Evolutionary conservation across 23 red algal species (phyloP).

Genomic region (Pyropia haitanensis): DNA sequence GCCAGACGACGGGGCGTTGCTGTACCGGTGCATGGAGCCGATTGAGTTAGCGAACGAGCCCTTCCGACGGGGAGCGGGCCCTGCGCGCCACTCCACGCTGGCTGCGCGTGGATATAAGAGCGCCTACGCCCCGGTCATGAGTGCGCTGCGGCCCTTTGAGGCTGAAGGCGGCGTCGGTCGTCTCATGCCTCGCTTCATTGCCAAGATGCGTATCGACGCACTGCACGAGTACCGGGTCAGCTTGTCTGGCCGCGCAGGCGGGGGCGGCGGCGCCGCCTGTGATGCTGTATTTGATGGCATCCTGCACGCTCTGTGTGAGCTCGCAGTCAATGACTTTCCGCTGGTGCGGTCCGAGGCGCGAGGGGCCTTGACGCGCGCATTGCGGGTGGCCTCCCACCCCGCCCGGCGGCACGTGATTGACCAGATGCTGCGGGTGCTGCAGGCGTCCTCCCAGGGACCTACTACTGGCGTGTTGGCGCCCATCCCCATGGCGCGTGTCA

Average conservation of each 20-base stretch:
- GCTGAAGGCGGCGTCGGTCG: slow-evolving; percentile 51
- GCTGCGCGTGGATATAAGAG: slow-evolving; percentile 37
- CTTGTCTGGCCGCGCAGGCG: slow-evolving; percentile 29
- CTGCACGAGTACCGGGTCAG: slow-evolving; percentile 57
- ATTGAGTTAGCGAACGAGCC: slow-evolving; percentile 85
- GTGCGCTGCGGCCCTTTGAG: slow-evolving; percentile 34
- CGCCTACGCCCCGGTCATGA: slow-evolving; percentile 43
- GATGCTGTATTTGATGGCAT: slow-evolving; percentile 10
- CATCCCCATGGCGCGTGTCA: not conserved
- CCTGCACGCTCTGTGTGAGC: slow-evolving; percentile 19
- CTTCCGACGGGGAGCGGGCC: slow-evolving; percentile 36
- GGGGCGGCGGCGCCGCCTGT: slow-evolving; percentile 17
- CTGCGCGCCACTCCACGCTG: slow-evolving; percentile 39
- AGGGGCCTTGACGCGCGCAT: slow-evolving; percentile 46
- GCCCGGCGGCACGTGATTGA: slow-evolving; percentile 22
- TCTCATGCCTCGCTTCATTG: slow-evolving; percentile 66
- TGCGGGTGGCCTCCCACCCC: slow-evolving; percentile 25
- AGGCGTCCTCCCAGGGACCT: not conserved
- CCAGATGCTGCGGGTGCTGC: no score
- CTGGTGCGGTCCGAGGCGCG: slow-evolving; percentile 54
- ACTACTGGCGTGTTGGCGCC: no score
- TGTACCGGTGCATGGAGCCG: slow-evolving; percentile 71
- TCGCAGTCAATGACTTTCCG: slow-evolving; percentile 72
- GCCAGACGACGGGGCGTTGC: slow-evolving; percentile 64
- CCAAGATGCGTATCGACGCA: slow-evolving; percentile 68